Conservation (phyloP, 768 basidiomycete species). For the Lentinus brumalis region DNA sequence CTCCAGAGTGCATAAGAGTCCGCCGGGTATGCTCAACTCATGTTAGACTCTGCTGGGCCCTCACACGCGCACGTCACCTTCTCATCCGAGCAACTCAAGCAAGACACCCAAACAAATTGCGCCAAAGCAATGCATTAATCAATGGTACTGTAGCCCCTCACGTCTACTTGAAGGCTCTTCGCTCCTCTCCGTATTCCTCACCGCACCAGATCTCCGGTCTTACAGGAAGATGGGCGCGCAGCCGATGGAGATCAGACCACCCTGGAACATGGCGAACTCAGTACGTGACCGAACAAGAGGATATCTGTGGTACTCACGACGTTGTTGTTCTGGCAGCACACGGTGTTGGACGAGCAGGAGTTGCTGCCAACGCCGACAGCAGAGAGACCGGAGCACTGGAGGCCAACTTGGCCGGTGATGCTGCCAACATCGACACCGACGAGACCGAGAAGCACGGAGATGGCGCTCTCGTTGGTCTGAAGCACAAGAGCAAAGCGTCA, state of each 20-base stretch:
- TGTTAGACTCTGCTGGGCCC: too few relatives aligned
- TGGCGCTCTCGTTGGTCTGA: background rate
- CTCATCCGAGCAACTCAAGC: too few relatives aligned
- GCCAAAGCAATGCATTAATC: too few relatives aligned
- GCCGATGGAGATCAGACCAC: slow-evolving; percentile 17
- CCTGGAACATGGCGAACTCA: background rate
- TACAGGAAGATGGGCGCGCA: slow-evolving; percentile 8
- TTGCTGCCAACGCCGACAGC: slow-evolving; percentile 12
- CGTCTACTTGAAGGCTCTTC: too few relatives aligned
- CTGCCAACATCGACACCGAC: slow-evolving; percentile 15
- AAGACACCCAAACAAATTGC: too few relatives aligned
- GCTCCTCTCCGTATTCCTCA: too few relatives aligned
- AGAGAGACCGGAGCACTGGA: slow-evolving; percentile 18
- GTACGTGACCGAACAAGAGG: background rate
- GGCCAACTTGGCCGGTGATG: slow-evolving; percentile 6
- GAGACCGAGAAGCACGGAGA: slow-evolving; percentile 2
- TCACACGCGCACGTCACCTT: too few relatives aligned
- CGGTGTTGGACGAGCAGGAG: slow-evolving; percentile 12
- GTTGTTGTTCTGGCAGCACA: slow-evolving; percentile 24
- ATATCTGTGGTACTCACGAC: slow-evolving; percentile 3
- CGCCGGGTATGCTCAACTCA: too few relatives aligned
- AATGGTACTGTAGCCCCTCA: too few relatives aligned
- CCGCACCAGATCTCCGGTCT: too few relatives aligned
- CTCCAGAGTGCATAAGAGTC: too few relatives aligned
- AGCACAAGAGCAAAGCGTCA: background rate